These are phyloP conservation scores for Papilionanthe hybrid DNA, from an alignment of 116 monocot genomes.

Conservation along the genomic window DNA sequence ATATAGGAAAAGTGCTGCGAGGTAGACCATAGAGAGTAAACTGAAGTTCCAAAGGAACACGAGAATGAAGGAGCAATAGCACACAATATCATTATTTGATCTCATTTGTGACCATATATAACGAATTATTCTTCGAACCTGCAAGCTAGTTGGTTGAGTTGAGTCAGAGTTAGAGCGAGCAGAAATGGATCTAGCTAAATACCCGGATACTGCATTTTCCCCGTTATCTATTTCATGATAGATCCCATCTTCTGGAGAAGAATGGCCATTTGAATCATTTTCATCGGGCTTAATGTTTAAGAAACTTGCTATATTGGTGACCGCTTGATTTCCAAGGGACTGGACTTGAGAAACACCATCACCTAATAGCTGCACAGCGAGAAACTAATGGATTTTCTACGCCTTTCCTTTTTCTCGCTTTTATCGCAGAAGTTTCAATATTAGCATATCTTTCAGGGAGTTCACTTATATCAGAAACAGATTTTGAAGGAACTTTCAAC, in stretches of 20 bases:
- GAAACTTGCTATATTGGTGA: constrained; percentile 88
- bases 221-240: constrained; percentile 59
- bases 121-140: constrained; percentile 65
- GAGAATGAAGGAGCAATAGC: constrained; percentile 85
- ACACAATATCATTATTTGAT: constrained; percentile 93
- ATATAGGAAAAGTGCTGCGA: constrained; percentile 89
- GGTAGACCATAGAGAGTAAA: constrained; percentile 78
- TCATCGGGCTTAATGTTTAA: constrained; percentile 86
- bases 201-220: constrained; percentile 13
- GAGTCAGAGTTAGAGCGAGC: constrained; percentile 36
- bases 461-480: constrained; percentile 66
- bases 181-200: constrained; percentile 41
- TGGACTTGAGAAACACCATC: constrained; percentile 99
- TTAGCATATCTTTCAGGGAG: constrained; percentile 27
- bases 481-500: constrained; percentile 39
- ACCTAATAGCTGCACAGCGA: constrained; percentile 88
- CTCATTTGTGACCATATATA: constrained; percentile 93
- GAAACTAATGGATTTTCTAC: constrained; percentile 82
- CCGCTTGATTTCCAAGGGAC: constrained; percentile 86
- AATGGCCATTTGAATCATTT: constrained; percentile 59
- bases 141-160: constrained; percentile 56
- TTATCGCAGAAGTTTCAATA: constrained; percentile 15
- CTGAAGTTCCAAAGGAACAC: constrained; percentile 96
- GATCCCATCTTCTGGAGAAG: constrained; percentile 44
- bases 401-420: constrained; percentile 29